Evolutionary conservation across 2,329 filamentous ascomycete species (phyloP).

Genomic region (Pseudogymnoascus sp.): DNA sequence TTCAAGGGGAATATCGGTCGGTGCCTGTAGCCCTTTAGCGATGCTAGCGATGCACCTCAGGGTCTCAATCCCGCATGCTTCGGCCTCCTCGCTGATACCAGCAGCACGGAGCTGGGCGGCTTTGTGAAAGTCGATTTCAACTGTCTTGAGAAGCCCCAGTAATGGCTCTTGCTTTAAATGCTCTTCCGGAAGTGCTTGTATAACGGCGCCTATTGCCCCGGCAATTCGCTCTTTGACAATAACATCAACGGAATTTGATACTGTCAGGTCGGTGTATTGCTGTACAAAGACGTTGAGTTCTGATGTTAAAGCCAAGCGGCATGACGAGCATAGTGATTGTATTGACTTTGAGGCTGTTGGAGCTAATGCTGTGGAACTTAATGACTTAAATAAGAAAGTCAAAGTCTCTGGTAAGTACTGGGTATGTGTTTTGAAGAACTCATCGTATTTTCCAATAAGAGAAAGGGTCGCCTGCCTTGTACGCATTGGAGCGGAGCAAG

Average conservation of each 20-base stretch:
- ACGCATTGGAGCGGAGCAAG: constrained; percentile 49
- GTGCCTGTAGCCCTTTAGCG: constrained; percentile 63
- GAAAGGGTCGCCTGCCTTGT: constrained; percentile 62
- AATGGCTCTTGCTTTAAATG: constrained; percentile 46
- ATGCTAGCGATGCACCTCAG: constrained; percentile 63
- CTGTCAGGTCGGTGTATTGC: constrained; percentile 61
- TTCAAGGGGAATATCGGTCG: constrained; percentile 59
- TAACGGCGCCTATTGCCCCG: constrained; percentile 65
- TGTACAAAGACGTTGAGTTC: constrained; percentile 62
- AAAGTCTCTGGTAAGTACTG: constrained; percentile 61
- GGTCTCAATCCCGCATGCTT: constrained; percentile 36
- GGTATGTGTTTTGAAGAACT: constrained; percentile 67
- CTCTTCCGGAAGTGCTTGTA: constrained; percentile 61
- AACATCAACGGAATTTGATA: constrained; percentile 49
- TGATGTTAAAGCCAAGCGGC: constrained; percentile 57
- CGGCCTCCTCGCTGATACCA: constrained; percentile 26
- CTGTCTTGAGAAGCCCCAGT: constrained; percentile 50
- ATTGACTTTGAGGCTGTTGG: constrained; percentile 69
- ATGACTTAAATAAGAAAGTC: constrained; percentile 64
- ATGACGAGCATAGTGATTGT: constrained; percentile 65
- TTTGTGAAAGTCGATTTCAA: constrained; percentile 53
- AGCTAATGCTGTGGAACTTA: constrained; percentile 55
- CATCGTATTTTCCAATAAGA: constrained; percentile 64
- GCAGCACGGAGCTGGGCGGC: constrained; percentile 24
- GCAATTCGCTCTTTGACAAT: constrained; percentile 66